phyloP scores from a whole-genome alignment of 2,329 filamentous ascomycete genomes.

The Fusarium setosum region DNA sequence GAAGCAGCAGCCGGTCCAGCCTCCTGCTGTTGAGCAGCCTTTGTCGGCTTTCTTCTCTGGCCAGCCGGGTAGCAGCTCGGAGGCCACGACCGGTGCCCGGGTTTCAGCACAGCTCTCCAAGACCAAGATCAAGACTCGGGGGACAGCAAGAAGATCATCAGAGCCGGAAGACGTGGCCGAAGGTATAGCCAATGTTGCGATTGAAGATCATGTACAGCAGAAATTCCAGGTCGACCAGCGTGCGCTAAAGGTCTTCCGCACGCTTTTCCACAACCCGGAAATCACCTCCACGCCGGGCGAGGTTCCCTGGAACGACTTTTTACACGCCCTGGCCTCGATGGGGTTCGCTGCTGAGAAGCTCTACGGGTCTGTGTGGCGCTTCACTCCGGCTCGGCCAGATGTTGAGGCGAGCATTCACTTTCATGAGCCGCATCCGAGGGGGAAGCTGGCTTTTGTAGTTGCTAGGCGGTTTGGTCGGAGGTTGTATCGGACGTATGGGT shows the following conservation, averaged over 20 bases:
- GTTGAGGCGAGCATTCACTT: constrained; percentile 65
- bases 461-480: constrained; percentile 61
- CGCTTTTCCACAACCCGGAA: constrained; percentile 55
- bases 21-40: constrained; percentile 29
- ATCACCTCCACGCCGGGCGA: constrained; percentile 56
- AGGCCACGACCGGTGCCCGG: background rate
- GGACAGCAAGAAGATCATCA: no score
- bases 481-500: constrained; percentile 62
- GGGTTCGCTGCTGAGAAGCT: constrained; percentile 67
- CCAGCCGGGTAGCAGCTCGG: background rate
- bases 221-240: constrained; percentile 45
- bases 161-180: background rate
- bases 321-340: constrained; percentile 61
- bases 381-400: constrained; percentile 55
- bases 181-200: background rate
- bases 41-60: constrained; percentile 40
- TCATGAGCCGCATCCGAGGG: constrained; percentile 68
- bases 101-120: no score
- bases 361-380: constrained; percentile 72
- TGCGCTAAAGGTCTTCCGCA: constrained; percentile 50
- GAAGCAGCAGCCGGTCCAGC: background rate
- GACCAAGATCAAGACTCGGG: no score
- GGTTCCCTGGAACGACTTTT: constrained; percentile 64
- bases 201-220: background rate
- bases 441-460: constrained; percentile 60